These are phyloP conservation scores for Miamiensis avidus DNA, from an alignment of 169 alveolate species.

Conservation along the genomic window DNA sequence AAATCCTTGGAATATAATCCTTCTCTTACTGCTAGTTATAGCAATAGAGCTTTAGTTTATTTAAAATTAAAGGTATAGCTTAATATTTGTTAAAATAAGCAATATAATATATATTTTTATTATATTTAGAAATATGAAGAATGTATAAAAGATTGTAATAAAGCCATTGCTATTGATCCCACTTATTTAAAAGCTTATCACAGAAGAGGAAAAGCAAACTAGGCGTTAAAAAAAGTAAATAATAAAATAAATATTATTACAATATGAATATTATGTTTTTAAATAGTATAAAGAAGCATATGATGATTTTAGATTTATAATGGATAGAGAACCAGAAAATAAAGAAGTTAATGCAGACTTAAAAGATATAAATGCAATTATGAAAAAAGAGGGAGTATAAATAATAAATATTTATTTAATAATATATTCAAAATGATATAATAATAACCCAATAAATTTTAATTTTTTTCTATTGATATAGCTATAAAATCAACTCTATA, in stretches of 20 bases:
- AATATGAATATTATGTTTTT: background rate
- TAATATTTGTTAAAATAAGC: background rate
- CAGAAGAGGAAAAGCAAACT: conserved; percentile 79
- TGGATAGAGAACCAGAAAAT: conserved; percentile 74
- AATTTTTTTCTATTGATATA: too few species aligned
- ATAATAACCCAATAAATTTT: too few species aligned
- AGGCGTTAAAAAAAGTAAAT: conserved; percentile 48
- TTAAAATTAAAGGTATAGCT: conserved; percentile 52
- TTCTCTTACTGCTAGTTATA: conserved; percentile 67
- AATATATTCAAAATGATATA: conserved; percentile 14
- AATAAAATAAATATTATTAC: too few species aligned
- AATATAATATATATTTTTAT: too few species aligned
- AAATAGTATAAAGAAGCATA: conserved; percentile 50
- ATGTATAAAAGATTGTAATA: conserved; percentile 79
- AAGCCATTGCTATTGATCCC: conserved; percentile 70
- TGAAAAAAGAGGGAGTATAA: conserved; percentile 19
- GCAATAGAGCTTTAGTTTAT: conserved; percentile 80
- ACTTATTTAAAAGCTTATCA: conserved; percentile 80
- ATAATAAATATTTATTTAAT: conserved; percentile 11
- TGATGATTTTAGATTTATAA: conserved; percentile 64
- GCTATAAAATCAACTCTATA: conserved; percentile 32
- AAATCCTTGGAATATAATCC: conserved; percentile 63
- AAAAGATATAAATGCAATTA: conserved; percentile 49
- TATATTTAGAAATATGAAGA: conserved; percentile 43
- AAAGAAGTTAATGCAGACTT: conserved; percentile 72